Evolutionary conservation across 2,329 filamentous ascomycete genomes (phyloP).

Genomic region (Colletotrichum siamense): DNA sequence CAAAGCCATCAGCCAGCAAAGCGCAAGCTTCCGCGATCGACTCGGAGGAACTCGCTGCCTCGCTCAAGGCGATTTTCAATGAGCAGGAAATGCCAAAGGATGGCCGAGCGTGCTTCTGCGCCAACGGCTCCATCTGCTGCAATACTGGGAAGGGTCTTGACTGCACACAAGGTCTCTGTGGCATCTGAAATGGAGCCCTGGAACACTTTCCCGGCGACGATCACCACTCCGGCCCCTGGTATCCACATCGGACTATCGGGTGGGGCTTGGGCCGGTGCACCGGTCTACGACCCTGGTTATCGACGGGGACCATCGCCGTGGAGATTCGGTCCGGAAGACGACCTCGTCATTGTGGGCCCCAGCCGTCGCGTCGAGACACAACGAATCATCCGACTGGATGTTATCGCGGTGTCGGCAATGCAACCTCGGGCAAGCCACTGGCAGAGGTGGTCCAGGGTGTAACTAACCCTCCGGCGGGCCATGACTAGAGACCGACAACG

Average conservation of each 20-base stretch:
- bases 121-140: constrained; percentile 33
- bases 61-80: background rate
- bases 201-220: background rate
- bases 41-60: background rate
- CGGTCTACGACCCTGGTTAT: background rate
- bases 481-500: background rate
- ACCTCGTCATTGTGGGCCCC: background rate
- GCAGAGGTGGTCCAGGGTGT: background rate
- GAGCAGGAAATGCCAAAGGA: background rate
- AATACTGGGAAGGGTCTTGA: constrained; percentile 23
- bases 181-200: constrained; percentile 24
- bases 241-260: background rate
- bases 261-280: background rate
- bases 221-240: background rate
- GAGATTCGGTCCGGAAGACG: background rate
- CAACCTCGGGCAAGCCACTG: background rate
- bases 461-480: background rate
- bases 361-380: background rate
- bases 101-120: constrained; percentile 30
- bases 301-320: background rate
- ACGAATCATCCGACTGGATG: background rate
- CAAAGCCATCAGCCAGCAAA: background rate
- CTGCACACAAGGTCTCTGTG: constrained; percentile 33
- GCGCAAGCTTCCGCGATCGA: background rate
- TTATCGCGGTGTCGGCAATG: background rate